These are phyloP conservation scores for Ottelia alismoides DNA, from an alignment of 106 monocot genomes.

Conservation along the genomic window DNA sequence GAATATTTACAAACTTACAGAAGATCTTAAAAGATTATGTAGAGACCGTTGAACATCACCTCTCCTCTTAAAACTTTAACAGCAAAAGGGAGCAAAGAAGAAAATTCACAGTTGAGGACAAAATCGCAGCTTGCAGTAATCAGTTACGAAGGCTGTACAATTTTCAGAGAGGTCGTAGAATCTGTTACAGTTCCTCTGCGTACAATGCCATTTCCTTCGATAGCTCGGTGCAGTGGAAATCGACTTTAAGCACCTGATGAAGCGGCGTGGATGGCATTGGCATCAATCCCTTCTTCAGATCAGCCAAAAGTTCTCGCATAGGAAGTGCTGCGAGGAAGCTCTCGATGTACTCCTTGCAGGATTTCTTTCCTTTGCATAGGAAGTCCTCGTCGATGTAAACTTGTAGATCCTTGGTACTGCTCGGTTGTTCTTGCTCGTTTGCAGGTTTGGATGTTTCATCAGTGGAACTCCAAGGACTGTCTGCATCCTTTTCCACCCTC, in stretches of 20 bases:
- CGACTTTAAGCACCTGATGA: constrained; percentile 67
- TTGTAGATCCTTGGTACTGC: constrained; percentile 1
- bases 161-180: no score
- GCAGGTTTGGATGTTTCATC: constrained; percentile 6
- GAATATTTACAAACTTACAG: no score
- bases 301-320: constrained; percentile 50
- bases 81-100: no score
- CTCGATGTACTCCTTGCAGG: no score
- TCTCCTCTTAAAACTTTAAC: no score
- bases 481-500: constrained; percentile 2
- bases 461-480: constrained; percentile 2
- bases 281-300: constrained; percentile 51
- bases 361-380: constrained; percentile 47
- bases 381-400: constrained; percentile 36
- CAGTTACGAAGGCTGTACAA: no score
- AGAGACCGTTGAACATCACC: no score
- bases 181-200: no score
- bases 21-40: no score
- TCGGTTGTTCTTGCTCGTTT: constrained; percentile 2
- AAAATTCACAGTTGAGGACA: no score
- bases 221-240: constrained; percentile 61
- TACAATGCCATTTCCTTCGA: no score
- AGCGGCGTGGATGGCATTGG: constrained; percentile 25
- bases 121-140: no score
- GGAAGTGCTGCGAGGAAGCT: constrained; percentile 78